Evolutionary conservation across 495 filamentous ascomycete genomes (phyloP), one percentile per base, ranked within the genome.

Genomic region (Trichoderma orchidacearum): DNA sequence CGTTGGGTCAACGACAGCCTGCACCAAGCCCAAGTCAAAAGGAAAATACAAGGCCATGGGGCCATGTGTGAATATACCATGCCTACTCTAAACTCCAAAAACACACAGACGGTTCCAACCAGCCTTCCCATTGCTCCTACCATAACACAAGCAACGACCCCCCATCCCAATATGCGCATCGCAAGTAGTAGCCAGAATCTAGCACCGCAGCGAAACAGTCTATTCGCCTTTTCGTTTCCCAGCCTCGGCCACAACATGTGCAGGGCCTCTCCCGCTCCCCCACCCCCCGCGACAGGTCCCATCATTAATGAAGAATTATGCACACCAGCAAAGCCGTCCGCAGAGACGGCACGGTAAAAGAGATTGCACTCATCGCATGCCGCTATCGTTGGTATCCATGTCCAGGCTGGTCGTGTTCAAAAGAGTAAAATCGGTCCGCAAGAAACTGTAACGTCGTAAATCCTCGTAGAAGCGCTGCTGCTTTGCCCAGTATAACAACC

Each of bases 171-270:
- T 28, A 48, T 48, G n/a, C 41, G 41, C 41, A 48, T 13, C 41
- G 21, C 41, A 48, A 48, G 41, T 48, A 48, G 41, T 48, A 48
- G 41, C 41, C 41, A 48, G 41, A 48, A 48, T 48, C 18, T 48
- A 28, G 21, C 12, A 28, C 21, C 21, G n/a, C 41, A 11, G 21
- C 18, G 8, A 11, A 48, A 48, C 11, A 23, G 21, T 27, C 13
- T 48, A 7, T 23, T 48, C 41, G 41, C 41, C 21, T 9, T 12
- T 25, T 25, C 21, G 11, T 13, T 27, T 27, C 21, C 41, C 17
- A 48, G 41, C 6, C 41, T 48, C 3, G 15, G 15, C 41, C 41
- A 15, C 17, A 15, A 48, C 41, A 27, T 25, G 41, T 23, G 21
- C 41, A 48, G 27, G 36, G 18, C 41, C 21, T 27, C 15, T 23